Evolutionary conservation across 495 filamentous ascomycete genomes (phyloP), one percentile per base, ranked within the genome.

Genomic region (Penicillium ucsense): DNA sequence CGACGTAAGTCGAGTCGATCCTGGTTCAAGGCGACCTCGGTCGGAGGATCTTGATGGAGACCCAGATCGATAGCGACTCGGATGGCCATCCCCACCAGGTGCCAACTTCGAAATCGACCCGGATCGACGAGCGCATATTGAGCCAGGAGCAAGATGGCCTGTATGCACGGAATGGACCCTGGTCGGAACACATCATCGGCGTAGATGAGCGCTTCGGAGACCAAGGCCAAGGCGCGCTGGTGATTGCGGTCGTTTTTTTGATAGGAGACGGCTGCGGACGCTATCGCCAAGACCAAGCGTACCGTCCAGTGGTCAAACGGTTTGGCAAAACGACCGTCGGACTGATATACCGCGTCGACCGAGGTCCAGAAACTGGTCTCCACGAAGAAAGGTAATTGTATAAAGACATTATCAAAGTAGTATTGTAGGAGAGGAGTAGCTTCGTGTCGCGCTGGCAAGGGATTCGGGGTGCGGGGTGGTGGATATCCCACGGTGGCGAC

Each of bases 51-150:
- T 62, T 95, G 88, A 60, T 95, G 91, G 38, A 91, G 75, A 3
- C 91, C 91, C 20, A 95, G 67, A 67, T 97, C 91, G 32, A 94
- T 74, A 57, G 88, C 82, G 20, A 84, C 86, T 43, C 90, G 79
- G 36, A 84, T 85, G 10, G 89, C 88, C 58, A 90, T 86, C 29
- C 89, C 91, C 44, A 94, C 84, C 43, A 95, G 62, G 48, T 88
- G 87, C 88, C 91, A 95, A 56, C 82, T 85, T 47, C 92, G 86
- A 59, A 95, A 94, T 59, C 89, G 89, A 35, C 77, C 75, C 9
- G 90, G 89, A 57, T 95, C 89, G 31, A 94, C 72, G 65, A 90
- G 83, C 4, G 89, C 81, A 64, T 95, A 97, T 49, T 89, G 77
- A 0, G 88, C 88, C 36, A 97, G 79, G 6, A 95, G 74, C 28